These are phyloP conservation scores for Tagetes erecta DNA, from an alignment of 129 eudicot species.

Conservation along the genomic window DNA sequence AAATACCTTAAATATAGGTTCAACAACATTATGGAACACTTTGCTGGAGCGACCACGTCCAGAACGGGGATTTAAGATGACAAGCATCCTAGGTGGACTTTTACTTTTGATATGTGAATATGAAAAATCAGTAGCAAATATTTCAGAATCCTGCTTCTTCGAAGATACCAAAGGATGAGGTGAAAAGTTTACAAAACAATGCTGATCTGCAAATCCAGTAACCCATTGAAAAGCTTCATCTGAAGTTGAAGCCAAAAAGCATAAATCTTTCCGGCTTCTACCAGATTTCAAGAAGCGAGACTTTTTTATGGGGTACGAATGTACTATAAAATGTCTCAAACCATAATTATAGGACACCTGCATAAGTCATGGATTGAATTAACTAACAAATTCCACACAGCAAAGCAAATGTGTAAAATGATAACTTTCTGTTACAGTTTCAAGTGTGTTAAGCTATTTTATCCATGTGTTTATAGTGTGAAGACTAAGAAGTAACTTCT, in stretches of 20 bases:
- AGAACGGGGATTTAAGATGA: constrained; percentile 91
- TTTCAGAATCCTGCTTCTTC: constrained; percentile 73
- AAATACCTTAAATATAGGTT: constrained; percentile 91
- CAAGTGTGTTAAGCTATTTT: background rate
- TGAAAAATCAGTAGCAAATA: constrained; percentile 58
- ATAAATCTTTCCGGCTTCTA: constrained; percentile 78
- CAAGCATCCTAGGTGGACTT: constrained; percentile 91
- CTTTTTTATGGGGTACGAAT: constrained; percentile 73
- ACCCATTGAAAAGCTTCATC: constrained; percentile 96
- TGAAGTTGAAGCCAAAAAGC: constrained; percentile 75
- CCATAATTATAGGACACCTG: constrained; percentile 89
- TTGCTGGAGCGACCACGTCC: constrained; percentile 98
- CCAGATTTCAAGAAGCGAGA: constrained; percentile 65
- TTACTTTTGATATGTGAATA: constrained; percentile 73
- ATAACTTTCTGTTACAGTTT: background rate
- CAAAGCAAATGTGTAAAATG: background rate
- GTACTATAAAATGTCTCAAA: constrained; percentile 79
- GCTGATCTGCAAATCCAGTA: constrained; percentile 89
- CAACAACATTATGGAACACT: constrained; percentile 81
- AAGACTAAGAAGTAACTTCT: background rate
- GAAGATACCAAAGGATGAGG: constrained; percentile 89
- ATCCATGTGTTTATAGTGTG: background rate
- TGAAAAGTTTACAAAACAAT: constrained; percentile 78
- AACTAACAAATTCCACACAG: background rate
- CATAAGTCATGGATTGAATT: constrained; percentile 11